Evolutionary conservation across 805 yeast species (phyloP).

Genomic region (Candida fluviatilis): DNA sequence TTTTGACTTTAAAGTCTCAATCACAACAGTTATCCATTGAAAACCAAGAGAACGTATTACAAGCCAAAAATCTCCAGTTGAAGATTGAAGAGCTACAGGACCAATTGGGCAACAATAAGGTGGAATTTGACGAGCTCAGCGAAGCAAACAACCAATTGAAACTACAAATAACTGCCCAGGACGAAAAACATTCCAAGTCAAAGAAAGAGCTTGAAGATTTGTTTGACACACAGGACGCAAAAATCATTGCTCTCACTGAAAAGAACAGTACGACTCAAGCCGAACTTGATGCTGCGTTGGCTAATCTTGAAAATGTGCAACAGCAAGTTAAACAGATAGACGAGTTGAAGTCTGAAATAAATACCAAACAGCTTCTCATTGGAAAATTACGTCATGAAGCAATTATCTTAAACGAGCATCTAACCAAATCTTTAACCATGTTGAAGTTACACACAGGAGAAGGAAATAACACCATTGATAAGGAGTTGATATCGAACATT

Average conservation of each 20-base stretch:
- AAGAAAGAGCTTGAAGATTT: conserved; percentile 17
- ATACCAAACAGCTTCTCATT: conserved; percentile 63
- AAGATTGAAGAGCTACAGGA: conserved; percentile 44
- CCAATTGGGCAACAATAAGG: conserved; percentile 26
- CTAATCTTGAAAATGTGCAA: conserved; percentile 20
- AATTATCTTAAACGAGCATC: conserved; percentile 86
- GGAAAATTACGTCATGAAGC: conserved; percentile 95
- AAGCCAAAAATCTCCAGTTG: conserved; percentile 37
- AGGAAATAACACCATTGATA: conserved; percentile 69
- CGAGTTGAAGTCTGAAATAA: conserved; percentile 52
- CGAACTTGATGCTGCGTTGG: conserved; percentile 8
- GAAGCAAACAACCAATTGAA: conserved; percentile 8
- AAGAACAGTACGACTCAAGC: conserved; percentile 7
- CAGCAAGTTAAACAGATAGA: conserved; percentile 32
- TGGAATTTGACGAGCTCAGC: conserved; percentile 12
- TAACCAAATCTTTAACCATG: conserved; percentile 87
- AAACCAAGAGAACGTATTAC: conserved; percentile 34
- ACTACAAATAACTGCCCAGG: neutral
- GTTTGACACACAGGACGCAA: conserved; percentile 26
- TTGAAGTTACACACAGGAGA: conserved; percentile 67
- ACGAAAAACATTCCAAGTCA: conserved; percentile 29
- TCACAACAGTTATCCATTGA: conserved; percentile 37
- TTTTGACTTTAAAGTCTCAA: conserved; percentile 37
- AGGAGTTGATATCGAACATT: conserved; percentile 82
- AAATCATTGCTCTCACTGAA: conserved; percentile 18